Evolutionary conservation across 805 yeast genomes (phyloP), one percentile per base, ranked within the genome.

Genomic region (Yamadazyma laniorum): DNA sequence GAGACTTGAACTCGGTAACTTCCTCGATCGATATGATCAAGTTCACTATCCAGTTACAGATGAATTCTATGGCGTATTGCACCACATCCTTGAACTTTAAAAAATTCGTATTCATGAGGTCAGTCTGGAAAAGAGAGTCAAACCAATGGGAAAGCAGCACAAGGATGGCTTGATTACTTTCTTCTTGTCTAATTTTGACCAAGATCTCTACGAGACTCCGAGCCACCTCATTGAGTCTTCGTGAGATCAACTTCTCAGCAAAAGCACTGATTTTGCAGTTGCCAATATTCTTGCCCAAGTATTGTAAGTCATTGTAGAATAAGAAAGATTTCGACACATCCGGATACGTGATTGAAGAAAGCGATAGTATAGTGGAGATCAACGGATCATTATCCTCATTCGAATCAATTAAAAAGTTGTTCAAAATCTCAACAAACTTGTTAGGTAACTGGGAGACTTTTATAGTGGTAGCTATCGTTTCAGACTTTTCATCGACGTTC

Each of bases 1-100:
- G 53, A 1, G 69, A 61, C 33, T 56, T 68, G 16, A 45, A 48
- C 43, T 67, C 72, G 5, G 67, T 55, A 22, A 68, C 65, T 32
- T 65, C 72, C 11, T 38, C 44, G 23, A 56, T 43, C 6, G 45
- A 33, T 9, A 60, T 30, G 8, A 67, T 52, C 6, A 56, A 42
- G 12, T 54, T 51, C 6, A 59, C 48, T 12, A 61, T 37, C 52
- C 63, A 56, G 32, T 47, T 53, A 42, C 59, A 58, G 23, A 58
- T 47, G 35, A 57, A 56, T 15, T 65, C 59, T 28, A 65, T 54
- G 14, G 53, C 37, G 21, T 51, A 52, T 8, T 50, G 30, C 7
- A 65, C 37, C 25, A 63, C 40, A 25, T 44, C 52, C 39, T 56
- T 55, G 43, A 61, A 66, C 39, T 52, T 55, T 11, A 35, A 26